Evolutionary conservation across 805 yeast genomes (phyloP), one percentile per base, ranked within the genome.

Genomic region (Monosporozyma yasuniensis): DNA sequence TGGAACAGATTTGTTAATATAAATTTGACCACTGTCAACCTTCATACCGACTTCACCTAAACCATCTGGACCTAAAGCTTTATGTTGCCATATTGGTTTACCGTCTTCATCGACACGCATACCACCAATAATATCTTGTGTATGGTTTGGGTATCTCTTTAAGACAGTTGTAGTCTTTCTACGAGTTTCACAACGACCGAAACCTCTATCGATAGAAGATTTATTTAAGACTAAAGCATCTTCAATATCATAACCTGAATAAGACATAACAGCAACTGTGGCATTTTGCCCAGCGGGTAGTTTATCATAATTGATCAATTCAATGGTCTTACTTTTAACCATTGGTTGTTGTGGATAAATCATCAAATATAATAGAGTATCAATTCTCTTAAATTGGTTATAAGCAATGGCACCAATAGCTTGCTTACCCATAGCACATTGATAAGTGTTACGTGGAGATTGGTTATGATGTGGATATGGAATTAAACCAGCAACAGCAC

Each of bases 401-500:
- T 93, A 93, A 10, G 95, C 96, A 69, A 93, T 93, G 2, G 98
- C 98, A 58, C 99, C 99, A 68, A 93, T 91, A n/a, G 99, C 99
- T 72, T 93, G 99, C 71, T 93, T 93, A 80, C 99, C 99, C 99
- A 93, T 93, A 59, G 99, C 99, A 68, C 96, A 90, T 75, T 93
- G 99, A 71, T 93, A 93, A 1, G 99, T 93, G 66, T 93, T 93
- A 81, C 99, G 91, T 53, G 99, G 99, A 50, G 97, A 90, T 75
- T 93, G 99, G 69, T 93, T 93, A 70, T 93, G 99, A 72, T 93
- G 98, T 12, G 99, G 99, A 84, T 91, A 93, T 16, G 99, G 99
- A 77, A 93, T 93, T 65, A 93, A 88, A 42, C 96, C 88, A 9
- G 99, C 99, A 47, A 96, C 96, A 52, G 93, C 96, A 68, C 99